Evolutionary conservation across 2,329 filamentous ascomycete genomes (phyloP), one percentile per base, ranked within the genome.

Genomic region (Trichoderma gracile): DNA sequence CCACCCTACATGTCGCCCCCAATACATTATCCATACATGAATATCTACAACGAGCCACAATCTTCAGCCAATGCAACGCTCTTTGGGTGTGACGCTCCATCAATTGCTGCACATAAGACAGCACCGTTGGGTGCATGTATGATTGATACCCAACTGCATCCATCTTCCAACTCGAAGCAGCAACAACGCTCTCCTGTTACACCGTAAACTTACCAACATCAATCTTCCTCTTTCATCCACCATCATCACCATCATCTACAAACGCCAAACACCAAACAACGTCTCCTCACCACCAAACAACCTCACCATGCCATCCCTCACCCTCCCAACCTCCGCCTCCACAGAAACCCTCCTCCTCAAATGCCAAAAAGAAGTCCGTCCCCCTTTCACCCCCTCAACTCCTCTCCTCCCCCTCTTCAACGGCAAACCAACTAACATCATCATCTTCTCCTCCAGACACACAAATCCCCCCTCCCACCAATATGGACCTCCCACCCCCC

Each of bases 271-370:
- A 4, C 47, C 52, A 19, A 17, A 7, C 21, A 52, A 4, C 30
- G 19, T 2, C 25, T 3, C 15, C 46, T 9, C 23, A 40, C 21
- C 21, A 1, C n/a, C n/a, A 45, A 23, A 27, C 25, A 27, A 4
- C 46, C 21, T 43, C 54, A 25, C n/a, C 19, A 62, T 62, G 59
- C 25, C 50, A 2, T 49, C 59, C 3, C 59, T 49, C 47, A 62
- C 21, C 6, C 25, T 19, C 1, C 17, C 49, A 19, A 62, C 59
- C 27, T 60, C 57, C 3, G 45, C 49, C 46, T 62, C 59, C 19
- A 62, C 59, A 25, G 47, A 62, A 46, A 62, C 53, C 49, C 59
- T 62, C 40, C 40, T 62, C 49, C 59, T 62, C 49, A 54, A 46
- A 23, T 62, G 59, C 49, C 59, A 62, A 54, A 62, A 62, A 54